Base-by-base conservation (phyloP, 164 flowering plant species). In the Nymphaea colorata region DNA sequence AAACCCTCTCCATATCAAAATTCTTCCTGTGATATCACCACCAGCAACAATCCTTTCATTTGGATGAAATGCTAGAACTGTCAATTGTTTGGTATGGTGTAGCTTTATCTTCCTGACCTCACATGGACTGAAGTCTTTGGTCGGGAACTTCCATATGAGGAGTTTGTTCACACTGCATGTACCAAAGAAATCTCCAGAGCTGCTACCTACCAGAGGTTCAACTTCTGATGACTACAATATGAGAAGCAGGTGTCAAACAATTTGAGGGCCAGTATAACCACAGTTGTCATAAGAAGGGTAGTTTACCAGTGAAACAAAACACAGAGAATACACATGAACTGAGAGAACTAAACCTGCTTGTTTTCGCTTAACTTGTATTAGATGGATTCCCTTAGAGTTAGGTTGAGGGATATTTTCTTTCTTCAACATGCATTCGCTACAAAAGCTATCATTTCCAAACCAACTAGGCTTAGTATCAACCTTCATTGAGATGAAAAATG, bases 1-100 rank as follows among this genome's bases (percentile, higher is more conserved):
- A 80, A 89, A 80, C 62, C 85, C 87, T 64, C 97, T 91, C 97
- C 97, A 94, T 59, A 88, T 79, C 72, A 91, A 83, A 75, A 94
- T 91, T 72, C 98, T 91, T 67, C 98, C 98, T 5, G 89, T 83
- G 4, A 73, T 79, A 83, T 94, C 98, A 70, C 98, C 98, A 43
- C 92, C 97, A 69, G 95, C 96, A 53, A 94, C 78, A 67, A 88
- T 83, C 72, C 83, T 85, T 69, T 91, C 82, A 41, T 80, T 85
- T 41, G 91, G 93, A 79, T 94, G 99, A 74, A 94, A 94, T 57
- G 97, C 97, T 77, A 91, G 73, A 64, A 76, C 79, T 6, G 85
- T 79, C 36, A 94, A 77, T 43, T 64, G 71, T 78, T 84, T 94
- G 59, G 97, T 88, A 69, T 94, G 99, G 76, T 88, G 97, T 77